Evolutionary conservation across 345 rosid species (phyloP).

Genomic region (Eutrema japonicum): DNA sequence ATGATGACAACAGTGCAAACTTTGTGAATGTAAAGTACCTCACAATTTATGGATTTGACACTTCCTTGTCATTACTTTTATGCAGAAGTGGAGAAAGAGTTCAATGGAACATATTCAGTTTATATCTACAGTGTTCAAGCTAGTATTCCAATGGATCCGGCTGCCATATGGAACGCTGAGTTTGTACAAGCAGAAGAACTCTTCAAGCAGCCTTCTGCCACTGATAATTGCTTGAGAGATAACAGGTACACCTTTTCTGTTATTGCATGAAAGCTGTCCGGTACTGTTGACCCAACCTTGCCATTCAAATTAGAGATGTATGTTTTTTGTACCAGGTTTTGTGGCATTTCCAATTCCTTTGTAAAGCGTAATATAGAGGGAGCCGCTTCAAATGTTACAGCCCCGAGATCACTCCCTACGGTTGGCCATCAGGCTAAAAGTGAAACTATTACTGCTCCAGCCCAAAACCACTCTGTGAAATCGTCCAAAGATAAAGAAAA

Average conservation of each 20-base stretch:
- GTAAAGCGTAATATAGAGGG: constrained; percentile 61
- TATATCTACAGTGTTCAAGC: constrained; percentile 89
- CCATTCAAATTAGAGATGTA: constrained; percentile 7
- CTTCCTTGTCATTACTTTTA: constrained; percentile 22
- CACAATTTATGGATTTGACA: constrained; percentile 10
- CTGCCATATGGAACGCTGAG: constrained; percentile 84
- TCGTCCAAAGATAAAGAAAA: constrained; percentile 55
- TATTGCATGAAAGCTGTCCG: constrained; percentile 4
- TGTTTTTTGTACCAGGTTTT: constrained; percentile 60
- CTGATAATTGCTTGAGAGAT: constrained; percentile 84
- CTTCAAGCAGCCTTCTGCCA: constrained; percentile 57
- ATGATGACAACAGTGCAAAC: no score
- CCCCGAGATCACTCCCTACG: constrained; percentile 43
- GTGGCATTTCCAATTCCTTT: constrained; percentile 73
- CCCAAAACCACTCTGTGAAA: constrained; percentile 46
- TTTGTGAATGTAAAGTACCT: background rate
- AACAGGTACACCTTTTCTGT: constrained; percentile 59
- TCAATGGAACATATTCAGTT: constrained; percentile 62
- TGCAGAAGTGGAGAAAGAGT: constrained; percentile 84
- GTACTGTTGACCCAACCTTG: constrained; percentile 22
- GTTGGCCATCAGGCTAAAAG: constrained; percentile 51
- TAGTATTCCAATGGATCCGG: constrained; percentile 79
- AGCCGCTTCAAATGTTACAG: constrained; percentile 44
- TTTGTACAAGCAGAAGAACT: constrained; percentile 91
- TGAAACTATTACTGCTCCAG: constrained; percentile 41